These are phyloP conservation scores for Candida piceae DNA, from an alignment of 805 yeast genomes.

Conservation along the genomic window DNA sequence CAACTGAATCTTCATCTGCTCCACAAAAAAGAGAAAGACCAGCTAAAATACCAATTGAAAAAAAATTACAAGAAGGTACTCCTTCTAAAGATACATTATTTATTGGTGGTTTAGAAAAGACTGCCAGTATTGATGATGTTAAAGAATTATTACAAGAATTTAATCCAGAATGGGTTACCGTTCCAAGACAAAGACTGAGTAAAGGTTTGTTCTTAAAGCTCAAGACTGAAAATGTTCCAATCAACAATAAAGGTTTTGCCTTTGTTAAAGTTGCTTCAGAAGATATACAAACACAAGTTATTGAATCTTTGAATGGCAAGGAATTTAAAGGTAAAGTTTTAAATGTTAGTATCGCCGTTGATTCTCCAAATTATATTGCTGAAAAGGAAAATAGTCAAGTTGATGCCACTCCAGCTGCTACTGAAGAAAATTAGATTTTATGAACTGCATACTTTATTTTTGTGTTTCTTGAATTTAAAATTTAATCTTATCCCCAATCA, in stretches of 20 bases:
- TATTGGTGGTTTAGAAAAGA: conserved; percentile 54
- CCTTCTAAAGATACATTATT: conserved; percentile 57
- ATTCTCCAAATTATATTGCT: conserved; percentile 37
- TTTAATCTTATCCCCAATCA: too few relatives aligned
- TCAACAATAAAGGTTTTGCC: conserved; percentile 60
- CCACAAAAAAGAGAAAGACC: conserved; percentile 3
- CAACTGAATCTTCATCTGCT: conserved; percentile 4
- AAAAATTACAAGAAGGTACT: conserved; percentile 40
- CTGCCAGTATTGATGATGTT: conserved; percentile 43
- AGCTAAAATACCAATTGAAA: conserved; percentile 20
- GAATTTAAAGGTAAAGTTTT: conserved; percentile 61
- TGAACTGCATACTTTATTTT: too few relatives aligned
- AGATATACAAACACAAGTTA: conserved; percentile 42
- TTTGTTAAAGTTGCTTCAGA: conserved; percentile 49
- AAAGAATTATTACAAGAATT: conserved; percentile 41
- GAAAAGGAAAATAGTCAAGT: conserved; percentile 21
- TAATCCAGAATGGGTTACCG: conserved; percentile 52
- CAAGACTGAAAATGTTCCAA: conserved; percentile 39
- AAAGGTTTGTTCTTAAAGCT: conserved; percentile 37
- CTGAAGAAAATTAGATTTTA: neutral
- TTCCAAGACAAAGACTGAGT: conserved; percentile 50
- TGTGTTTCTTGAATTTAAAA: too few relatives aligned
- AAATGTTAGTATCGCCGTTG: conserved; percentile 69
- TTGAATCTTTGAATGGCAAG: conserved; percentile 62
- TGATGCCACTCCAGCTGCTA: conserved; percentile 4